Evolutionary conservation across 495 filamentous ascomycete genomes (phyloP).

Genomic region (Talaromyces proteolyticus): DNA sequence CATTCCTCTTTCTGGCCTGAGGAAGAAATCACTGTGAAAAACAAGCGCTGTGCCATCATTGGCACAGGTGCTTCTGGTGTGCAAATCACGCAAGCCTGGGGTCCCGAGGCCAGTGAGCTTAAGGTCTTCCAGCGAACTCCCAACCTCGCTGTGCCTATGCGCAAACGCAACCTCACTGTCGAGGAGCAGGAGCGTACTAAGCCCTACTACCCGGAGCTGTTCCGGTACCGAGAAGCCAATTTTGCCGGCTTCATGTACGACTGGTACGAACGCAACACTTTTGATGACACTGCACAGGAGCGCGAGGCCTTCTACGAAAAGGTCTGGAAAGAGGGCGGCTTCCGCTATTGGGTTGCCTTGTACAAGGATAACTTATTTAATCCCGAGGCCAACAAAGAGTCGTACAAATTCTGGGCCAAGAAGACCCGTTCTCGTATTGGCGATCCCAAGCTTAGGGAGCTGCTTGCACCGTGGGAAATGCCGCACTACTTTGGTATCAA

Average conservation of each 20-base stretch:
- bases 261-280: constrained; percentile 29
- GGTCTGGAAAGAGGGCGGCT: constrained; percentile 42
- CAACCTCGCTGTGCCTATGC: constrained; percentile 50
- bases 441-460: constrained; percentile 40
- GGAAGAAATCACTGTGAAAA: constrained; percentile 34
- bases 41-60: constrained; percentile 48
- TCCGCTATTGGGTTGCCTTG: constrained; percentile 42
- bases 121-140: constrained; percentile 50
- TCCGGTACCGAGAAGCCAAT: constrained; percentile 32
- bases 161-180: constrained; percentile 27
- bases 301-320: constrained; percentile 40
- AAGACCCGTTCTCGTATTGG: constrained; percentile 44
- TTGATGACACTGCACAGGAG: constrained; percentile 42
- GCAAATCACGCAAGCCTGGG: constrained; percentile 47
- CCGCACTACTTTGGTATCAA: constrained; percentile 51
- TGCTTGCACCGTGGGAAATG: constrained; percentile 47
- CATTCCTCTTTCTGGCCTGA: constrained; percentile 59
- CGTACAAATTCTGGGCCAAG: constrained; percentile 52
- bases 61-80: constrained; percentile 57
- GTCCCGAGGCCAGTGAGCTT: constrained; percentile 24
- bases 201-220: constrained; percentile 36
- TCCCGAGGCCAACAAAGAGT: constrained; percentile 31
- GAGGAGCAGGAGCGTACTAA: constrained; percentile 41
- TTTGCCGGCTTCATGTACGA: constrained; percentile 43
- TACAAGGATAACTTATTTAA: constrained; percentile 47